Evolutionary conservation across 192 early-diverging fungal genomes (phyloP).

Genomic region (Entophlyctis luteolus): DNA sequence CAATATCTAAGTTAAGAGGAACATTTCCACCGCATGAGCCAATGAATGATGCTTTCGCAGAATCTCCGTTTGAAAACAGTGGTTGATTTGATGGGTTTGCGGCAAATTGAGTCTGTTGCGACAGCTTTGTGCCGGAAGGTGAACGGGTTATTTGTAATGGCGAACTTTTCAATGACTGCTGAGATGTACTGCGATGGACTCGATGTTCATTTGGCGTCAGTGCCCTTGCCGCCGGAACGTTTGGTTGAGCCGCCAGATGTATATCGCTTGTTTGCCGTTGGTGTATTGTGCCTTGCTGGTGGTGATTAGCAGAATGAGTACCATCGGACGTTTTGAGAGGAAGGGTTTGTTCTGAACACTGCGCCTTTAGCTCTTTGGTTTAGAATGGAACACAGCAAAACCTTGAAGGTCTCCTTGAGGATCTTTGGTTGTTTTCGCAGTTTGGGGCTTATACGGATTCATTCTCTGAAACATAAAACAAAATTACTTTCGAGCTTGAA

Average conservation of each 20-base stretch:
- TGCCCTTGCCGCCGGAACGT: background rate
- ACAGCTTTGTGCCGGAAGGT: background rate
- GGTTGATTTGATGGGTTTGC: background rate
- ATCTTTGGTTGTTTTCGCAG: background rate
- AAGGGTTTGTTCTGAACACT: too few relatives aligned
- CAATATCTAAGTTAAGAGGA: slow-evolving; percentile 41
- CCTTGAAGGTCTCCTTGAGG: too few relatives aligned
- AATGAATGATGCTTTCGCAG: slow-evolving; percentile 24
- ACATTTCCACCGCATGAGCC: slow-evolving; percentile 30
- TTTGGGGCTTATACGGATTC: slow-evolving; percentile 13
- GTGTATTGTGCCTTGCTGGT: too few relatives aligned
- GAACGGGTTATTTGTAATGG: too few relatives aligned
- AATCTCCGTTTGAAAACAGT: background rate
- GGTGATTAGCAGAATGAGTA: too few relatives aligned
- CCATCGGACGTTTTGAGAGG: too few relatives aligned
- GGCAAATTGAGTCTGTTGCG: background rate
- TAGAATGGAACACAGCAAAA: too few relatives aligned
- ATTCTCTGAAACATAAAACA: slow-evolving; percentile 15
- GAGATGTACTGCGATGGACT: background rate
- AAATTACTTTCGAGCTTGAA: background rate
- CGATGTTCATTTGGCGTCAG: background rate
- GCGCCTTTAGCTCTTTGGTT: too few relatives aligned
- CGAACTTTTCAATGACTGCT: too few relatives aligned
- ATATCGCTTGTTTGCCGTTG: too few relatives aligned
- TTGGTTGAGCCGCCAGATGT: background rate